phyloP scores from a whole-genome alignment of 148 eudicot species.

The Gaultheria prostrata region DNA sequence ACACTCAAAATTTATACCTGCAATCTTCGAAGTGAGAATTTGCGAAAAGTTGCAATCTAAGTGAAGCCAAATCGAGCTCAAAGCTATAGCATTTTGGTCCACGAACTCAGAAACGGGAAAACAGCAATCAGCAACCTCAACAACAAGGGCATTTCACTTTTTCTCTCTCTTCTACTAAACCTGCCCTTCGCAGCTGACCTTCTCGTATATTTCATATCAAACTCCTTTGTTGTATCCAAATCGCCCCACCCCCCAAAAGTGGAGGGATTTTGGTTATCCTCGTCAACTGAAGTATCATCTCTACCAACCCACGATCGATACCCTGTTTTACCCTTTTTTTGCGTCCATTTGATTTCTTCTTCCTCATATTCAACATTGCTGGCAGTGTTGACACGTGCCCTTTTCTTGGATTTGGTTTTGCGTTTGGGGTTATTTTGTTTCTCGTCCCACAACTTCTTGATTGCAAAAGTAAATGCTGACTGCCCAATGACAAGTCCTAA shows the following conservation, averaged over 20 bases:
- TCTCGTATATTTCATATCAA: constrained; percentile 6
- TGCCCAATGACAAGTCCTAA: constrained; percentile 51
- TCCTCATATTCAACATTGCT: constrained; percentile 23
- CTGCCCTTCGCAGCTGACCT: constrained; percentile 26
- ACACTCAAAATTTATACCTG: no score
- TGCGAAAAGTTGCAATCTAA: background rate
- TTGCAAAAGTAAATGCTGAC: constrained; percentile 49
- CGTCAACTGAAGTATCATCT: constrained; percentile 28
- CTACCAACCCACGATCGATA: constrained; percentile 40
- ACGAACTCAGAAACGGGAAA: constrained; percentile 67
- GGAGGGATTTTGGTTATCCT: constrained; percentile 15
- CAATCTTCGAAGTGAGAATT: background rate
- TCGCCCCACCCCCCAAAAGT: constrained; percentile 90
- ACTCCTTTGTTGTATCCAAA: constrained; percentile 35
- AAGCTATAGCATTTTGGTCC: constrained; percentile 47
- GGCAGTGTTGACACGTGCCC: constrained; percentile 22
- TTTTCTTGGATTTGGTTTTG: constrained; percentile 26
- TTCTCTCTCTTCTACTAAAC: constrained; percentile 25
- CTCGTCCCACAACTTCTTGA: constrained; percentile 37
- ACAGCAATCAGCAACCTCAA: constrained; percentile 61
- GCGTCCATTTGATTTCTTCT: constrained; percentile 12
- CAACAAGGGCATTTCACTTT: constrained; percentile 52
- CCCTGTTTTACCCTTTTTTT: constrained; percentile 27
- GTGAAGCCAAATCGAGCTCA: background rate
- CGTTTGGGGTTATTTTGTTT: constrained; percentile 27